A percentile compares a stretch with the other conserved stretches of the same genome.
Evolutionary conservation across 2,329 filamentous ascomycete species (phyloP).

Genomic region (Cytospora leucostoma): DNA sequence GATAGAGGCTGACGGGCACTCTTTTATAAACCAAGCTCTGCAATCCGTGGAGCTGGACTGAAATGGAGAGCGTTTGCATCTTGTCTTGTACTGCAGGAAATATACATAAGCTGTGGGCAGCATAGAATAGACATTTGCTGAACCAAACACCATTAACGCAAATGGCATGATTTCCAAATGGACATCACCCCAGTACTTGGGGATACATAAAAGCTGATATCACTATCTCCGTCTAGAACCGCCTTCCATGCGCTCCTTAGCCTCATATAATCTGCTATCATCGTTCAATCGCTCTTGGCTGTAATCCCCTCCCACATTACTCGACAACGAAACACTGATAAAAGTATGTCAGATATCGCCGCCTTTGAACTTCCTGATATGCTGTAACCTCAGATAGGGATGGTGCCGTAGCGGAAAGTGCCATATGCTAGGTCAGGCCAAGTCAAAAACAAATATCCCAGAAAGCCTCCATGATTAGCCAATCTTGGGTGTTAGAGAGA

Average conservation of each 20-base stretch:
- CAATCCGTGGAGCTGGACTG: slow-evolving; percentile 38
- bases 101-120: not conserved
- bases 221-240: not conserved
- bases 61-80: not conserved
- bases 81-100: not conserved
- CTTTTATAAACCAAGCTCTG: slow-evolving; percentile 38
- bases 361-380: not conserved
- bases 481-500: not conserved
- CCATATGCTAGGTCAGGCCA: not conserved
- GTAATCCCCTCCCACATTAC: not conserved
- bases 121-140: not conserved
- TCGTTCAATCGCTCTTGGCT: not conserved
- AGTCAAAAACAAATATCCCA: not conserved
- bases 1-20: slow-evolving; percentile 25
- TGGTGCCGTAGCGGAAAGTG: not conserved
- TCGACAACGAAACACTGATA: not conserved
- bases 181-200: not conserved
- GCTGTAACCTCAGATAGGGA: not conserved
- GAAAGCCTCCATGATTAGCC: not conserved
- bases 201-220: slow-evolving; percentile 1
- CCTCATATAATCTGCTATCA: not conserved
- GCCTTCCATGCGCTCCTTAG: not conserved
- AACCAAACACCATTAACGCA: not conserved
- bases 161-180: not conserved
- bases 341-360: not conserved